Evolutionary conservation across 169 alveolate genomes (phyloP), one percentile per base, ranked within the genome.

Genomic region (Cardiosporidium cionae): DNA sequence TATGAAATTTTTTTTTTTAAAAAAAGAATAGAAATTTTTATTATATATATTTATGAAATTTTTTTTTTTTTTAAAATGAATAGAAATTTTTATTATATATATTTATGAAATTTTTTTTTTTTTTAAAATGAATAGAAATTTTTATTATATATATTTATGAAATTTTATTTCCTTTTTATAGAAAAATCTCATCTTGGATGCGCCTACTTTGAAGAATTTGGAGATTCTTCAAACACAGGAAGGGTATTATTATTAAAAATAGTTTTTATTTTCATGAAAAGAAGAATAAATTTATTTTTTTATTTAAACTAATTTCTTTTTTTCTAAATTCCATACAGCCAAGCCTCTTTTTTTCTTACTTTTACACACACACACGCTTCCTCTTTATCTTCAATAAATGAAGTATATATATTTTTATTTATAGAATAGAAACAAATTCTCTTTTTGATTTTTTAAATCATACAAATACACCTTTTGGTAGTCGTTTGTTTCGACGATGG

Each of bases 381-480:
- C n/a, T 44, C n/a, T 16, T 44, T 44, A 16, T 44, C n/a, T 16
- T 44, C 58, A 44, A 16, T 16, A 16, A 16, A 44, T 16, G 54
- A 63, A 16, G 54, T 44, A 16, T 16, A 16, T n/a, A 9, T 63
- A 9, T 22, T 63, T 63, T 63, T n/a, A 9, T 31, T 63, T 63
- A 9, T 33, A 65, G 80, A 1, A 3, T 4, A 22, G 34, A 32
- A 23, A 81, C 82, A 69, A 65, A 82, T 76, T 84, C 94, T 2
- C 79, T 91, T 33, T 87, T 88, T 54, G 93, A 91, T 23, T 90
- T 87, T 70, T 78, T 97, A 37, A 91, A 97, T 86, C 89, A 89
- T 70, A 92, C 98, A 1, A 79, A 78, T 31, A 91, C 98, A 22
- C 89, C 95, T 32, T 91, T 94, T 68, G 99, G 99, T 7, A 90